Evolutionary conservation across 2,329 filamentous ascomycete genomes (phyloP).

Genomic region (Onygenales sp.): DNA sequence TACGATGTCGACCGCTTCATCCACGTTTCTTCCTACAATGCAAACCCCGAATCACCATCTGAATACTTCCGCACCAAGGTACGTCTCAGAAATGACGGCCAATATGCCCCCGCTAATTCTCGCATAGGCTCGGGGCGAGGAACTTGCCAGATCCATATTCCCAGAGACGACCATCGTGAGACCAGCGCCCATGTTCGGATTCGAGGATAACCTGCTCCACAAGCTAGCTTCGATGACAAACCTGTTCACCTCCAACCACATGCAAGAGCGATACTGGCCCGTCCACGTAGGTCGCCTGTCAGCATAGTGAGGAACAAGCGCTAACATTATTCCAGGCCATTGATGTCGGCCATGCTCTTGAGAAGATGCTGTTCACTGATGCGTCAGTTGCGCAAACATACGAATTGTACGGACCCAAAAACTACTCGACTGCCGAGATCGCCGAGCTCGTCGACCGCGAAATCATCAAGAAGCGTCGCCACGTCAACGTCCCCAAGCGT

Average conservation of each 20-base stretch:
- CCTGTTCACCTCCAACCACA: constrained; percentile 81
- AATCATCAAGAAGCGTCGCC: constrained; percentile 79
- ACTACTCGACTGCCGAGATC: constrained; percentile 85
- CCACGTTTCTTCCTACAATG: constrained; percentile 93
- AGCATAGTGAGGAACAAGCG: neutral
- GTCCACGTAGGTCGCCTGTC: constrained; percentile 59
- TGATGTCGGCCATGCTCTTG: constrained; percentile 81
- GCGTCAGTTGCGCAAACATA: constrained; percentile 81
- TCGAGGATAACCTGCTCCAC: constrained; percentile 85
- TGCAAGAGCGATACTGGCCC: constrained; percentile 83
- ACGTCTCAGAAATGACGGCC: constrained; percentile 12
- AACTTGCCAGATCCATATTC: constrained; percentile 77
- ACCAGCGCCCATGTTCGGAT: constrained; percentile 87
- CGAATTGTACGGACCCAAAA: constrained; percentile 86
- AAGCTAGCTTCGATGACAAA: constrained; percentile 73
- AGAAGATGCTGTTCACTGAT: constrained; percentile 86
- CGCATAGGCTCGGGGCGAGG: constrained; percentile 62
- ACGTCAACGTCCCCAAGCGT: constrained; percentile 81
- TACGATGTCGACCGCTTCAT: constrained; percentile 97
- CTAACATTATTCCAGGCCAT: constrained; percentile 50
- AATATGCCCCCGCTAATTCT: neutral
- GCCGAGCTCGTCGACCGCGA: constrained; percentile 81
- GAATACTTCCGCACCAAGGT: constrained; percentile 91
- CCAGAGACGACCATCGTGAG: constrained; percentile 96
- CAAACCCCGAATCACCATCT: constrained; percentile 65